Evolutionary conservation across 257 asterid genomes (phyloP).

Genomic region (Solanum arcanum): DNA sequence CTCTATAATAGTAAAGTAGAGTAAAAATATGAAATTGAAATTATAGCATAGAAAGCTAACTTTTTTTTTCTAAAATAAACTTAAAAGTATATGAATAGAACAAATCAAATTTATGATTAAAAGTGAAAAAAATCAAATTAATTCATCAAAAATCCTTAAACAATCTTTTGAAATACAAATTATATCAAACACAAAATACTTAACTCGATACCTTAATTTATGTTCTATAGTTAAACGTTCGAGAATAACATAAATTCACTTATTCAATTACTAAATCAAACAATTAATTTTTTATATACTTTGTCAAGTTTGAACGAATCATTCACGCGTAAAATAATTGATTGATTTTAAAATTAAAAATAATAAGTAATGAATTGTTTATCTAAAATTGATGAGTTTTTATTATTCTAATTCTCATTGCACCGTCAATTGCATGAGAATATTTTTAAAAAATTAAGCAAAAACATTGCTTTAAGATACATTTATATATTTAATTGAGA

Average conservation of each 20-base stretch:
- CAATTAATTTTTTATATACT: neutral
- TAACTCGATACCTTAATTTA: neutral
- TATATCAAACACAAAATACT: no score
- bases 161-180: no score
- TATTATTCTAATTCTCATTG: neutral
- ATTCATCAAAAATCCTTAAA: neutral
- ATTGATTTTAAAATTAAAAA: neutral
- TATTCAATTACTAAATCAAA: neutral
- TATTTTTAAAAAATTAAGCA: neutral
- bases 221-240: neutral
- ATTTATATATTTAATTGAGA: neutral
- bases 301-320: neutral
- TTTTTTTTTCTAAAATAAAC: no score
- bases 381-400: neutral
- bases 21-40: no score
- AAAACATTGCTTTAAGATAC: neutral
- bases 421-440: neutral
- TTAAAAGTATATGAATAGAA: no score
- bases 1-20: no score
- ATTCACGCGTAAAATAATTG: neutral
- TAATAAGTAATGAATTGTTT: neutral
- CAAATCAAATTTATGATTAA: no score
- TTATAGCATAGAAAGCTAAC: neutral
- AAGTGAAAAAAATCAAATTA: fast-evolving
- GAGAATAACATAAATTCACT: neutral